Conservation (phyloP, 768 basidiomycete genomes). For the Coprinopsis sp. region DNA sequence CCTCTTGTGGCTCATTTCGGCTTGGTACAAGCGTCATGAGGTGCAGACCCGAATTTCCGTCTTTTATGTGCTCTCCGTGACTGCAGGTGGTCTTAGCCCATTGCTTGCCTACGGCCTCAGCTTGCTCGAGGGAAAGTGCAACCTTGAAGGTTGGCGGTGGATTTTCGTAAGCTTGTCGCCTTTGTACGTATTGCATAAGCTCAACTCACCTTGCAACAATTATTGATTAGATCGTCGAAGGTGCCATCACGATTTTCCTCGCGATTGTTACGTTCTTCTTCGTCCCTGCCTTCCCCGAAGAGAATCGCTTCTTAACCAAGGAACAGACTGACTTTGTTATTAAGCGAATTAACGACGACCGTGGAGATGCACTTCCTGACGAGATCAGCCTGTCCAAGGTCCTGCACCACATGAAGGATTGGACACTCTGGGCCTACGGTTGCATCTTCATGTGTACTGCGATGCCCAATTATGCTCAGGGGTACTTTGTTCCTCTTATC, state of each 20-base stretch:
- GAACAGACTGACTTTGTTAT: constrained; percentile 26
- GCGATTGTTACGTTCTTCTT: constrained; percentile 19
- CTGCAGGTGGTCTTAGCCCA: constrained; percentile 21
- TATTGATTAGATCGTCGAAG: constrained; percentile 21
- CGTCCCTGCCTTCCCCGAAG: constrained; percentile 24
- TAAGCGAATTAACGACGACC: constrained; percentile 28
- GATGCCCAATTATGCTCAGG: constrained; percentile 41
- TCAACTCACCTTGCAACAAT: neutral
- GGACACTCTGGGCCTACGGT: constrained; percentile 29
- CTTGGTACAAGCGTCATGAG: constrained; percentile 36
- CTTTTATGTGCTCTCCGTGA: constrained; percentile 23
- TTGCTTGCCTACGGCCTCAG: constrained; percentile 22
- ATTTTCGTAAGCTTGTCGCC: constrained; percentile 20
- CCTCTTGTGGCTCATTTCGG: constrained; percentile 42
- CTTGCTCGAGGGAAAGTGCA: constrained; percentile 18
- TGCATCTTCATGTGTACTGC: constrained; percentile 40
- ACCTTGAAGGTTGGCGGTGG: constrained; percentile 24
- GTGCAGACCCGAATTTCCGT: constrained; percentile 25
- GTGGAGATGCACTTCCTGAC: constrained; percentile 28
- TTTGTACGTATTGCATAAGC: neutral
- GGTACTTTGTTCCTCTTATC: constrained; percentile 45
- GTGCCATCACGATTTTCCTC: constrained; percentile 21
- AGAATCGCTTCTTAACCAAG: constrained; percentile 23
- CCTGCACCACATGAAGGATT: constrained; percentile 24
- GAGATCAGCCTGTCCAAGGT: constrained; percentile 23